Percentiles rank a stretch among this genome's conserved stretches.
Evolutionary conservation across 2,329 filamentous ascomycete genomes (phyloP).

Genomic region (Rhinocladiella mackenziei): DNA sequence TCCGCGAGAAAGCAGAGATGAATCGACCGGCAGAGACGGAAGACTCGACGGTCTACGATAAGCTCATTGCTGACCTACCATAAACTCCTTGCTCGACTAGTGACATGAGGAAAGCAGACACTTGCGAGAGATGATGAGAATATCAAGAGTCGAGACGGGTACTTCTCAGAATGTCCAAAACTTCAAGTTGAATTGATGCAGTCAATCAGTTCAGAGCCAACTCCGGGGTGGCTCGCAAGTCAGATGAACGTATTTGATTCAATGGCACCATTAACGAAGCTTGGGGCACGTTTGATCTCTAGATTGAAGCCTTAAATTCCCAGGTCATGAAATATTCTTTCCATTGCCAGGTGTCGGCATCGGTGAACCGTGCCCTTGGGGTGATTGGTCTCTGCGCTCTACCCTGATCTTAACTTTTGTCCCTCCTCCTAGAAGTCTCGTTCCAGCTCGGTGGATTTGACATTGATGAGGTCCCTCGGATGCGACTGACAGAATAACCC

Average conservation of each 20-base stretch:
- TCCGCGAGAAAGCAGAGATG: conserved; percentile 6
- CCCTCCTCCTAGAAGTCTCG: background rate
- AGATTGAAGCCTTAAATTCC: background rate
- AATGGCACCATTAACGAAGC: background rate
- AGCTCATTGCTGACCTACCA: background rate
- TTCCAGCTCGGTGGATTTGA: no score
- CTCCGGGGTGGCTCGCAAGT: background rate
- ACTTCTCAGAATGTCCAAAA: background rate
- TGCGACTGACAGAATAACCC: no score
- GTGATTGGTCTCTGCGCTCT: background rate
- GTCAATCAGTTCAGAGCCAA: background rate
- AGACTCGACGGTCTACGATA: conserved; percentile 10
- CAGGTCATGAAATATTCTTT: background rate
- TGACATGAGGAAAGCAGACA: background rate
- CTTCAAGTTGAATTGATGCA: background rate
- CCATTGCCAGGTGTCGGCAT: background rate
- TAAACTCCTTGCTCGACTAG: background rate
- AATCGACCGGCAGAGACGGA: conserved; percentile 11
- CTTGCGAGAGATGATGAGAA: background rate
- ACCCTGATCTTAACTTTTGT: background rate
- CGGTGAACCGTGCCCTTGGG: background rate
- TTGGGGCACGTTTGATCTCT: background rate
- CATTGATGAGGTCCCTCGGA: no score
- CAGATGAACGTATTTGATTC: background rate
- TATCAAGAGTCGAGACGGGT: background rate